A percentile compares a stretch with the other conserved stretches of the same genome.
phyloP scores from a whole-genome alignment of 306 rosid genomes.

The Erythrophleum fordii region DNA sequence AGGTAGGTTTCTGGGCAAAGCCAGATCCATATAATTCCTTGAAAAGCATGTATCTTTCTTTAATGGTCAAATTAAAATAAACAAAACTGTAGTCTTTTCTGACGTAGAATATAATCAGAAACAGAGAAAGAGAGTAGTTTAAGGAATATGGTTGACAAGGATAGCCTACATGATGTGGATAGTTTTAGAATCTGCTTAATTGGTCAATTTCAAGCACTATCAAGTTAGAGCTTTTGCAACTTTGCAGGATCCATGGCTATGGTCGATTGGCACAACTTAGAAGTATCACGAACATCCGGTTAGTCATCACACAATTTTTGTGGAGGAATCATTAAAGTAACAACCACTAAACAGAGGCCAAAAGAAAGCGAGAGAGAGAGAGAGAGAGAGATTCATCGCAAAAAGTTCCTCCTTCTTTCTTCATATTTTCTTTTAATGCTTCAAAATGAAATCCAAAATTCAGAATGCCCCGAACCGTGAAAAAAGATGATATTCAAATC shows the following conservation, averaged over 20 bases:
- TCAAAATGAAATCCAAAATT: neutral
- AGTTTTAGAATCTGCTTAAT: constrained; percentile 27
- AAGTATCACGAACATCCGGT: constrained; percentile 12
- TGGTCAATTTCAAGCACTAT: constrained; percentile 20
- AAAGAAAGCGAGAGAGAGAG: neutral
- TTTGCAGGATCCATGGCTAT: constrained; percentile 6
- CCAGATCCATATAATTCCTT: neutral
- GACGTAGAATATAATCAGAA: neutral
- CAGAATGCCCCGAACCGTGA: neutral
- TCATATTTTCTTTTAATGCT: neutral
- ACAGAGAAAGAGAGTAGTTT: neutral
- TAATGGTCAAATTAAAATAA: neutral
- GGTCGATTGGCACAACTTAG: constrained; percentile 7
- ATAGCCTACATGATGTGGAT: constrained; percentile 20
- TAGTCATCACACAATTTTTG: neutral
- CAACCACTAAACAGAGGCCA: neutral
- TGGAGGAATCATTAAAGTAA: constrained; percentile 14
- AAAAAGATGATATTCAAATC: neutral
- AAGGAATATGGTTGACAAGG: constrained; percentile 19
- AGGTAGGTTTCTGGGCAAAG: constrained; percentile 1
- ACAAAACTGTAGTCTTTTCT: neutral
- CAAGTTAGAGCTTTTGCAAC: neutral
- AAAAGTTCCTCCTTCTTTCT: neutral
- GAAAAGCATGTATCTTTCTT: neutral
- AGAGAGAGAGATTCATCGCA: neutral